Evolutionary conservation across 495 filamentous ascomycete species (phyloP).

Genomic region (Hyaloscypha finlandica): DNA sequence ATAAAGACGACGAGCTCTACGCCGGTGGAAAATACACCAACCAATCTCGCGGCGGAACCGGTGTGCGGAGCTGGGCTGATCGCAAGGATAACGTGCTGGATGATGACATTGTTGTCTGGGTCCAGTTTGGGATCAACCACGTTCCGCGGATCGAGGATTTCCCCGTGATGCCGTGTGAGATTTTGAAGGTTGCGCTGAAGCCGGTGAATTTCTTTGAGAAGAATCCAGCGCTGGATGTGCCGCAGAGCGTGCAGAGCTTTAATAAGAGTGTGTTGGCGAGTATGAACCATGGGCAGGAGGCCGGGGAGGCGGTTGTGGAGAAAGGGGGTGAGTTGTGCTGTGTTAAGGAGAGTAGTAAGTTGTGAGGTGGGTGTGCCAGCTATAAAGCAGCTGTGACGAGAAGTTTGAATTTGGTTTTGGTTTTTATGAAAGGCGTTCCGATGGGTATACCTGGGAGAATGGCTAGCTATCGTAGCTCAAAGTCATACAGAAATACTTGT

Average conservation of each 20-base stretch:
- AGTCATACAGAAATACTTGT: conserved; percentile 31
- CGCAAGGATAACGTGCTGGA: conserved; percentile 53
- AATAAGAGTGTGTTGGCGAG: conserved; percentile 48
- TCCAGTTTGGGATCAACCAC: conserved; percentile 65
- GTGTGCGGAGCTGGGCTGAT: conserved; percentile 55
- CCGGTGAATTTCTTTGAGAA: conserved; percentile 76
- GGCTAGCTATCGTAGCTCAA: conserved; percentile 31
- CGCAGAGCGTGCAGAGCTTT: conserved; percentile 54
- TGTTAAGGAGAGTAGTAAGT: conserved; percentile 31
- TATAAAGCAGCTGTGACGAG: neutral
- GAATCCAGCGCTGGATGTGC: conserved; percentile 78
- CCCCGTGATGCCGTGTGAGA: conserved; percentile 70
- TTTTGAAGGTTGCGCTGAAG: conserved; percentile 61
- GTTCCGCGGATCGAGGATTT: conserved; percentile 62
- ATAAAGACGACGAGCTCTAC: conserved; percentile 77
- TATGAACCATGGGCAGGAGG: conserved; percentile 35
- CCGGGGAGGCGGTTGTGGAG: conserved; percentile 36
- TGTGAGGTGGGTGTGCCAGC: conserved; percentile 14
- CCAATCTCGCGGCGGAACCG: conserved; percentile 68
- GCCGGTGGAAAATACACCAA: conserved; percentile 87
- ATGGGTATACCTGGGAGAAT: conserved; percentile 25
- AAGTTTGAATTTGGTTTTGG: neutral
- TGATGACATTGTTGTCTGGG: conserved; percentile 59
- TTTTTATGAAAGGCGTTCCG: conserved; percentile 16
- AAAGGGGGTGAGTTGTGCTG: conserved; percentile 44